Evolutionary conservation across 768 basidiomycete genomes (phyloP), one percentile per base, ranked within the genome.

Genomic region (Gyrodon lividus): DNA sequence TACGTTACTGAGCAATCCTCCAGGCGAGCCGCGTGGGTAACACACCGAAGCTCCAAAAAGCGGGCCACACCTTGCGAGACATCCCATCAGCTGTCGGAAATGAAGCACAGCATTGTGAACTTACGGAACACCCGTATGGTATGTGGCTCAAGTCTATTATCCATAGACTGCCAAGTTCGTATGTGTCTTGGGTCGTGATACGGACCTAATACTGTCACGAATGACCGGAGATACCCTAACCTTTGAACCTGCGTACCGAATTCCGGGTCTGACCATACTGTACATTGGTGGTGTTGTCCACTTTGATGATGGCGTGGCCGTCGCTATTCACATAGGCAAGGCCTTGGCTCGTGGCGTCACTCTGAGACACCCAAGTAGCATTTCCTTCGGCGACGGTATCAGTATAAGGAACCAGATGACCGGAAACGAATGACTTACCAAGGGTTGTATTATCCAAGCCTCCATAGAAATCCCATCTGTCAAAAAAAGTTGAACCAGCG

Each of bases 251-350:
- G 3, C 48, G 2, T 52, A 89, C 87, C 24, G 87, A 77, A 56
- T 84, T 80, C 37, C 89, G 72, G 54, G 81, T 76, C 39, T 79
- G 60, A 49, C 77, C 75, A 22, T 64, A 67, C 14, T 73, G 67
- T 1, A 89, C 77, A 40, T 75, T 74, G 10, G 81, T 81, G 7
- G 70, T 68, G 61, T 89, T 89, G 73, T 92, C 89, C 6, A 92
- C 89, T 59, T 77, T 82, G 43, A 93, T 72, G 54, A 93, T 76
- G 5, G 83, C 84, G 49, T 84, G 80, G 6, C 86, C 83, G 1
- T 75, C 75, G 38, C 59, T 59, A 55, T 86, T 84, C 56, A 87
- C 64, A 59, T 78, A 88, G 5, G 82, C 81, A 17, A 91, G 72
- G 1, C 73, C 60, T 53, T 79, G 72, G 6, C 72, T 63, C 10